Base-by-base conservation (phyloP, 192 early-diverging fungal genomes). In the Podochytrium sp. region DNA sequence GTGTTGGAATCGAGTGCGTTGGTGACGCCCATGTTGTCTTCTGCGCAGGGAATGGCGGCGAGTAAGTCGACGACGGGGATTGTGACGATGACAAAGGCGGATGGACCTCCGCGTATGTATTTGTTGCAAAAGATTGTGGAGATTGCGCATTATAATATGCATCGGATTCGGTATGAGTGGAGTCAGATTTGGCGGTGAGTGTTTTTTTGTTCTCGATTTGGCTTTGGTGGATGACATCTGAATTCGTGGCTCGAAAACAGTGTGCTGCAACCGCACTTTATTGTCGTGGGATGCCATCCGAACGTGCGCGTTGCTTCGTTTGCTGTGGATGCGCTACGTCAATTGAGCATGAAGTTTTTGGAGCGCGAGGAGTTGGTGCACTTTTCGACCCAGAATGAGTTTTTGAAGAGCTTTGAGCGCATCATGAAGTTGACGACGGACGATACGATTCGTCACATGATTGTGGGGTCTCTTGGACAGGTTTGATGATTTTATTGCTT, bases 141-240 rank as follows among this genome's bases (percentile, higher is more conserved):
- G 75, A 95, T 98, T 58, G 90, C 94, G 0, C 94, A 98, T 81
- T 98, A 98, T 84, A 98, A 98, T 79, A 96, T 98, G 94, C 86
- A 85, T 41, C 92, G 96, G 68, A 98, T 98, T 76, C 88, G 96
- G 59, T 90, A 93, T 75, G 94, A 96, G 79, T 98, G 96, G 95
- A 91, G 91, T 32, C 92, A 96, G 76, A 89, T 96, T 50, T 98
- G 96, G 95, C 65, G 78, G 61, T 75, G 32, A 62, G 56, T 43
- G 39, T 25, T 35, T 68, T 2, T 27, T 33, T 32, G 39, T 73
- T 73, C 20, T 61, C 40, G 27, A 71, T 70, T 40, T 16, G 52
- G 65, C 83, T n/a, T n/a, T 91, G 58, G 81, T 92, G 65, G 90
- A 94, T 74, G 93, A 91, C 92, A 88, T 89, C 38, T 86, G 92